These are phyloP conservation scores for Dentipellis fragilis DNA, from an alignment of 768 basidiomycete species.

Conservation along the genomic window DNA sequence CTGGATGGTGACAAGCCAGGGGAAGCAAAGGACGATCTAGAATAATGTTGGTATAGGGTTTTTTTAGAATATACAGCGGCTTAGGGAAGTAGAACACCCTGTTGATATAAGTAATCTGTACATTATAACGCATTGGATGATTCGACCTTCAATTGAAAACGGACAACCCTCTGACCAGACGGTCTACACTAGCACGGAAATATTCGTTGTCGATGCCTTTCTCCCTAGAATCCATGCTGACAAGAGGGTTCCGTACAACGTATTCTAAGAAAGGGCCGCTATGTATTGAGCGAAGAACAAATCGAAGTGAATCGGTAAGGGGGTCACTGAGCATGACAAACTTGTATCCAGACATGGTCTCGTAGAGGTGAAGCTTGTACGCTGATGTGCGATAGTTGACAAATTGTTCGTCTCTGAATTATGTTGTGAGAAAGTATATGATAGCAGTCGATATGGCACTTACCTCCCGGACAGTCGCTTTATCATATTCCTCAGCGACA, in stretches of 20 bases:
- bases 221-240: constrained; percentile 72
- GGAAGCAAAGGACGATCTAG: background rate
- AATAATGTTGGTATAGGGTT: background rate
- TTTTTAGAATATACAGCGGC: no score
- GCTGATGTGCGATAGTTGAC: constrained; percentile 82
- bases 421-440: background rate
- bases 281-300: constrained; percentile 81
- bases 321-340: constrained; percentile 93
- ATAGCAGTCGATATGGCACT: constrained; percentile 7
- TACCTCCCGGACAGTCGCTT: constrained; percentile 88
- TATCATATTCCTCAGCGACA: constrained; percentile 89
- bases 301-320: constrained; percentile 69
- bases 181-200: constrained; percentile 73
- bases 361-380: constrained; percentile 91
- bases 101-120: no score
- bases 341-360: constrained; percentile 87
- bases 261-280: constrained; percentile 90
- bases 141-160: constrained; percentile 25
- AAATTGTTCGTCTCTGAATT: constrained; percentile 78
- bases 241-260: constrained; percentile 87
- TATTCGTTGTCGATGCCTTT: constrained; percentile 91
- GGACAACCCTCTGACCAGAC: constrained; percentile 53
- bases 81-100: no score
- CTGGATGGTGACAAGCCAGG: background rate
- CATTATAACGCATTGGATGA: no score